These are phyloP conservation scores for Termitomyces sp. DNA, from an alignment of 768 basidiomycete species.

Conservation along the genomic window DNA sequence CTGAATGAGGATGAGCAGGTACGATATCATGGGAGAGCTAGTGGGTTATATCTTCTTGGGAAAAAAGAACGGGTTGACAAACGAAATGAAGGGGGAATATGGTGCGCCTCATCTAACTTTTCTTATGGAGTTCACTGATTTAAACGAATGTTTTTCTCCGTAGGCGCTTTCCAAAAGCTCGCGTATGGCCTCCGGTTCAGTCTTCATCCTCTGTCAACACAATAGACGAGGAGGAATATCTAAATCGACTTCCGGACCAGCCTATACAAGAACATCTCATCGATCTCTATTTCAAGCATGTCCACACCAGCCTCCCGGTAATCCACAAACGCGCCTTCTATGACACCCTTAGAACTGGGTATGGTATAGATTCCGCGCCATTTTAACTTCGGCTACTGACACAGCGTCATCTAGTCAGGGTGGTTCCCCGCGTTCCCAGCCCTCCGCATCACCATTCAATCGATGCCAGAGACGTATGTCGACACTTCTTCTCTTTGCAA, in stretches of 20 bases:
- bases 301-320: conserved; percentile 78
- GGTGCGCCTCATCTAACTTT: conserved; percentile 40
- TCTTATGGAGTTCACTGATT: not conserved
- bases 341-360: conserved; percentile 48
- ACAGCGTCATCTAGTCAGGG: conserved; percentile 20
- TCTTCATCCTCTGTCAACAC: conserved; percentile 27
- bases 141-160: not conserved
- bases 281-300: conserved; percentile 76
- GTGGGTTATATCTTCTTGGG: conserved; percentile 73
- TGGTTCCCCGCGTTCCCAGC: conserved; percentile 18
- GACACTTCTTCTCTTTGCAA: conserved; percentile 70
- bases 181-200: conserved; percentile 79
- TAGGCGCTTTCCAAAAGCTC: conserved; percentile 82
- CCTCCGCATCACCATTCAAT: conserved; percentile 32
- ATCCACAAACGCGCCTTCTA: conserved; percentile 70
- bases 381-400: not conserved
- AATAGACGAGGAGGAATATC: conserved; percentile 34
- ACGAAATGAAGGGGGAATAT: conserved; percentile 74
- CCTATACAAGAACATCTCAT: conserved; percentile 66
- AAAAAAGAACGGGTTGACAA: conserved; percentile 57
- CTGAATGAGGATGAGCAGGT: conserved; percentile 86
- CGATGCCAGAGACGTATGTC: conserved; percentile 49
- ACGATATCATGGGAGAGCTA: conserved; percentile 83
- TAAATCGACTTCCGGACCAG: conserved; percentile 49
- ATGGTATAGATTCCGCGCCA: conserved; percentile 11